Evolutionary conservation across 805 yeast species (phyloP).

Genomic region (Groenewaldozyma tartarivorans): DNA sequence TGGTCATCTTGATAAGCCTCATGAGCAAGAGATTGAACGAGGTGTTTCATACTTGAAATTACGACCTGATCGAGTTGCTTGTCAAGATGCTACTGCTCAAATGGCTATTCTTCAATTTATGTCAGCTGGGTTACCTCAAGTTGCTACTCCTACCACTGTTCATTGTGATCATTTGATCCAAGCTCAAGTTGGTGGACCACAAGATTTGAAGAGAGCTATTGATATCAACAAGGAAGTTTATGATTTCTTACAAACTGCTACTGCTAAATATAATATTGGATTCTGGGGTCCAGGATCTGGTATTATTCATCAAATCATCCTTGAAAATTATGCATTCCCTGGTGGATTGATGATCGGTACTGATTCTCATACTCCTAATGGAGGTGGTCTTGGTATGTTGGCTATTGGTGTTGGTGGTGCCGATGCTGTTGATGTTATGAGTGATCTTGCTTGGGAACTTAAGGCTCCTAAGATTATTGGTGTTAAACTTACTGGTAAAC

Average conservation of each 20-base stretch:
- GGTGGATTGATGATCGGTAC: constrained; percentile 96
- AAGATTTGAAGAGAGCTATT: constrained; percentile 77
- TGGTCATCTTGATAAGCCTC: constrained; percentile 91
- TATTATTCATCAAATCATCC: constrained; percentile 91
- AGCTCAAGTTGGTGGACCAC: constrained; percentile 84
- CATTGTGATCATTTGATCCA: constrained; percentile 98
- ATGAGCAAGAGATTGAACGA: constrained; percentile 71
- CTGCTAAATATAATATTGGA: constrained; percentile 92
- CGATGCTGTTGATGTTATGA: constrained; percentile 95
- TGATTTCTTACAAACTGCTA: constrained; percentile 81
- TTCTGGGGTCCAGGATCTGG: constrained; percentile 99
- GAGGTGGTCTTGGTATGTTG: constrained; percentile 96
- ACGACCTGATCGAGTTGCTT: constrained; percentile 96
- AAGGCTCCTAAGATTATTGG: constrained; percentile 95
- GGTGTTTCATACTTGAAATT: constrained; percentile 87
- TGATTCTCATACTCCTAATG: constrained; percentile 96
- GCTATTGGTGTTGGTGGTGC: constrained; percentile 99
- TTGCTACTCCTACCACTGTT: constrained; percentile 90
- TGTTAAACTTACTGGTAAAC: constrained; percentile 83
- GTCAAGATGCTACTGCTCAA: constrained; percentile 99
- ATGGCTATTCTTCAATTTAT: constrained; percentile 95
- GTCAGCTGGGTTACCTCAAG: constrained; percentile 86
- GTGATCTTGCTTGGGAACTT: constrained; percentile 91
- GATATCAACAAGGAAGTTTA: constrained; percentile 88
- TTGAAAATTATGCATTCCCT: constrained; percentile 95